Conservation (phyloP, 768 basidiomycete species). For the Lactarius deliciosus region DNA sequence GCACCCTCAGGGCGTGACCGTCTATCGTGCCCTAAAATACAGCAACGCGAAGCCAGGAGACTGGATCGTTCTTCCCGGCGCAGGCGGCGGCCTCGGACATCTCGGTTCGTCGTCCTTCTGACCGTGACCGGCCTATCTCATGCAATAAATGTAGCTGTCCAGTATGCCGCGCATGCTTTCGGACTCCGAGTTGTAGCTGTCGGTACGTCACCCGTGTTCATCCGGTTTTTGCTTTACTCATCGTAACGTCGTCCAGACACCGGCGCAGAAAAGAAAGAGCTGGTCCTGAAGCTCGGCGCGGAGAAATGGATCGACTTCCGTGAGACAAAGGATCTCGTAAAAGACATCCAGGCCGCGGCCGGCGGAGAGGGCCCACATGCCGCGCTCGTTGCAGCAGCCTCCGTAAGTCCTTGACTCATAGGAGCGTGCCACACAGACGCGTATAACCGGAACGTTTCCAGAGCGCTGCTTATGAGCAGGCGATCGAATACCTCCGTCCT, state of each 20-base stretch:
- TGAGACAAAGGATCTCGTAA: conserved; percentile 61
- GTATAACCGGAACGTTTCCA: conserved; percentile 29
- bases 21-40: conserved; percentile 83
- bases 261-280: conserved; percentile 67
- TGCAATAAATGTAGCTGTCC: conserved; percentile 48
- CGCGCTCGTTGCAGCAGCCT: conserved; percentile 59
- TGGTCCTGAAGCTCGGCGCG: conserved; percentile 62
- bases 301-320: conserved; percentile 81
- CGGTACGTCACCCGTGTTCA: conserved; percentile 37
- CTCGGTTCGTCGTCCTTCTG: conserved; percentile 46
- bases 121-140: not conserved
- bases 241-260: conserved; percentile 47
- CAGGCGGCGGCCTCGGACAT: conserved; percentile 82
- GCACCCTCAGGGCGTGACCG: conserved; percentile 66
- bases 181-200: conserved; percentile 81
- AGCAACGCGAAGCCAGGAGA: conserved; percentile 64
- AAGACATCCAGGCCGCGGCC: conserved; percentile 59
- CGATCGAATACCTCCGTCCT: conserved; percentile 71
- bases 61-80: conserved; percentile 75
- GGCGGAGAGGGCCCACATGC: conserved; percentile 74
- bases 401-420: conserved; percentile 34
- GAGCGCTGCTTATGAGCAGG: conserved; percentile 48
- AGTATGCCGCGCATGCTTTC: conserved; percentile 70
- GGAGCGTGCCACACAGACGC: conserved; percentile 33
- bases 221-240: conserved; percentile 1